These are phyloP conservation scores for Wickerhamiella azymoides DNA, from an alignment of 805 yeast species.

Conservation along the genomic window DNA sequence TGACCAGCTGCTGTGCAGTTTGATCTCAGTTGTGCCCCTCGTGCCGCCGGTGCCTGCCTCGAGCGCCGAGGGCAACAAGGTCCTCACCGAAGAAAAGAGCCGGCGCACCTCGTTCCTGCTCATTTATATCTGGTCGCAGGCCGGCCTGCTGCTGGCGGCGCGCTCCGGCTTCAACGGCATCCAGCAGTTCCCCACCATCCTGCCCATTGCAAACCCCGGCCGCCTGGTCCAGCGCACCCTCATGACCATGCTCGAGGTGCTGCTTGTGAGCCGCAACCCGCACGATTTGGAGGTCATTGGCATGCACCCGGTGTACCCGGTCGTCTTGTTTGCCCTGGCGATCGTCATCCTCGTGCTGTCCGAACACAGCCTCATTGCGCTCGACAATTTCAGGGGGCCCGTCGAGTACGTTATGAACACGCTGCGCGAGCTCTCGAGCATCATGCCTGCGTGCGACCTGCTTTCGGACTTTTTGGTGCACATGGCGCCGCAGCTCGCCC, in stretches of 20 bases:
- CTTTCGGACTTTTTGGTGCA: slow-evolving; percentile 8
- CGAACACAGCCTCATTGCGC: slow-evolving; percentile 9
- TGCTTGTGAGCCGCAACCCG: slow-evolving; percentile 16
- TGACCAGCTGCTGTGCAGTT: slow-evolving; percentile 11
- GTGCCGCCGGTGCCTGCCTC: slow-evolving; percentile 10
- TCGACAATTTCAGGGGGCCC: slow-evolving; percentile 13
- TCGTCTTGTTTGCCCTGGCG: slow-evolving; percentile 11
- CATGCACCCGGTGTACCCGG: slow-evolving; percentile 14
- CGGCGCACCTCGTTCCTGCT: slow-evolving; percentile 9
- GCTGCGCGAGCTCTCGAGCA: slow-evolving; percentile 7
- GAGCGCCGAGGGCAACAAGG: slow-evolving; percentile 5
- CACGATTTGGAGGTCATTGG: slow-evolving; percentile 13
- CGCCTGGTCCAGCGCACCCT: slow-evolving; percentile 15
- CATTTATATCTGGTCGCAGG: slow-evolving; percentile 15
- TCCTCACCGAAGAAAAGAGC: slow-evolving; percentile 6
- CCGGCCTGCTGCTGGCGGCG: slow-evolving; percentile 12
- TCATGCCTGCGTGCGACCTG: slow-evolving; percentile 8
- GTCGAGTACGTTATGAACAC: slow-evolving; percentile 12
- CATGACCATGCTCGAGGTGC: slow-evolving; percentile 16
- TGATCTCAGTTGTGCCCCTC: slow-evolving; percentile 8
- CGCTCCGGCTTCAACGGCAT: slow-evolving; percentile 12
- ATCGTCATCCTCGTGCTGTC: slow-evolving; percentile 8
- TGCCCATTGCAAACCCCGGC: slow-evolving; percentile 12
- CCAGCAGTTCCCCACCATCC: slow-evolving; percentile 11
- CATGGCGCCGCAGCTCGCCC: background rate